Conservation (phyloP, 768 basidiomycete genomes). For the Fomitopsis pulvina region DNA sequence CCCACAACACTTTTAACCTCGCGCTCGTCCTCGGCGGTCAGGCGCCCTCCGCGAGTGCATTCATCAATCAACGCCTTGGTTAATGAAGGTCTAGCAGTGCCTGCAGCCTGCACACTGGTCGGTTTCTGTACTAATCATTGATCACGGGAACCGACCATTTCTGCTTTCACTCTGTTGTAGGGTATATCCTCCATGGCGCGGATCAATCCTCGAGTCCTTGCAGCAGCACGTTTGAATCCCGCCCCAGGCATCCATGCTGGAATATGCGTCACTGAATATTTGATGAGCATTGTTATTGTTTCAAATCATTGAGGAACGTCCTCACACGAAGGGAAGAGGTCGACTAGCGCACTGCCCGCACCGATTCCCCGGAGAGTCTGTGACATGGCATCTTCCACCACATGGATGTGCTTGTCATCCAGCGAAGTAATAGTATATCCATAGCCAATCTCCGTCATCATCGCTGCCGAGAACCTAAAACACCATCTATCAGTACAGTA, state of each 20-base stretch:
- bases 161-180: neutral
- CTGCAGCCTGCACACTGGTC: too few relatives aligned
- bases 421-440: neutral
- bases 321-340: constrained; percentile 14
- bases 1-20: neutral
- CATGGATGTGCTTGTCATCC: neutral
- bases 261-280: neutral
- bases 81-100: constrained; percentile 13
- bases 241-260: constrained; percentile 13
- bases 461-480: neutral
- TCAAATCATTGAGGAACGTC: too few relatives aligned
- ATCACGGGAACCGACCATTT: too few relatives aligned
- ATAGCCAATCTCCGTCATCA: constrained; percentile 9
- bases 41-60: neutral
- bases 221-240: constrained; percentile 8
- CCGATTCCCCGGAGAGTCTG: constrained; percentile 8
- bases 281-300: neutral
- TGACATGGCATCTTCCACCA: neutral
- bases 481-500: neutral
- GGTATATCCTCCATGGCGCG: neutral
- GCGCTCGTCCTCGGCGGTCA: neutral
- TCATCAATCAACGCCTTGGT: constrained; percentile 12
- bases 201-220: neutral
- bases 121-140: too few relatives aligned
- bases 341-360: constrained; percentile 12